Evolutionary conservation across 176 grass and related monocot species (phyloP).

Genomic region (Tillandsia fasciculata): DNA sequence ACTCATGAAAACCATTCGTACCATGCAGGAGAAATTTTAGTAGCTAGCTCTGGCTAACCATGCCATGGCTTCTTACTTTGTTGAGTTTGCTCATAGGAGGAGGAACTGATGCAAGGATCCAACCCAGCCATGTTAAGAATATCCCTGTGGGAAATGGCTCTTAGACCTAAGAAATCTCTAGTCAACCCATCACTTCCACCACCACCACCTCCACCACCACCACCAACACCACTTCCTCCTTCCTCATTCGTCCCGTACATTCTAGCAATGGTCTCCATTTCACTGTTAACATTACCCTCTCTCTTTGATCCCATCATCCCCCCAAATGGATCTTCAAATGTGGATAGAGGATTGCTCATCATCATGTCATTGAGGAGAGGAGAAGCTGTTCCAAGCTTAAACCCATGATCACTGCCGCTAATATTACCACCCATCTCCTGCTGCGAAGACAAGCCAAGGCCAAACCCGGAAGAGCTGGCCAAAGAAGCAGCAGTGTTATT

Average conservation of each 20-base stretch:
- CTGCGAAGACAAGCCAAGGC: conserved; percentile 18
- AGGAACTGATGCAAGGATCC: conserved; percentile 49
- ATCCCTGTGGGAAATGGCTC: conserved; percentile 64
- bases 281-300: background rate
- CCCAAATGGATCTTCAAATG: conserved; percentile 8
- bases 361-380: conserved; percentile 18
- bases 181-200: conserved; percentile 53
- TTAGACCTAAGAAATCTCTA: conserved; percentile 79
- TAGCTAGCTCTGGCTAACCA: conserved; percentile 20
- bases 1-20: background rate
- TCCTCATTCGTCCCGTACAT: conserved; percentile 9
- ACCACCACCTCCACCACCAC: background rate
- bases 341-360: background rate
- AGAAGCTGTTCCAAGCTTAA: conserved; percentile 9
- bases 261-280: background rate
- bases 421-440: conserved; percentile 12
- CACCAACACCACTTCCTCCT: conserved; percentile 17
- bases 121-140: conserved; percentile 70
- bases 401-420: conserved; percentile 3
- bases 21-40: background rate
- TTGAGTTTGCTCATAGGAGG: conserved; percentile 52
- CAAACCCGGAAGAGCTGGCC: conserved; percentile 17
- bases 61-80: conserved; percentile 58
- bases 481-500: conserved; percentile 4
- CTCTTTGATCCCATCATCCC: conserved; percentile 7